phyloP scores from a whole-genome alignment of 108 stramenopile genomes.

The Schizochytrium sp. region DNA sequence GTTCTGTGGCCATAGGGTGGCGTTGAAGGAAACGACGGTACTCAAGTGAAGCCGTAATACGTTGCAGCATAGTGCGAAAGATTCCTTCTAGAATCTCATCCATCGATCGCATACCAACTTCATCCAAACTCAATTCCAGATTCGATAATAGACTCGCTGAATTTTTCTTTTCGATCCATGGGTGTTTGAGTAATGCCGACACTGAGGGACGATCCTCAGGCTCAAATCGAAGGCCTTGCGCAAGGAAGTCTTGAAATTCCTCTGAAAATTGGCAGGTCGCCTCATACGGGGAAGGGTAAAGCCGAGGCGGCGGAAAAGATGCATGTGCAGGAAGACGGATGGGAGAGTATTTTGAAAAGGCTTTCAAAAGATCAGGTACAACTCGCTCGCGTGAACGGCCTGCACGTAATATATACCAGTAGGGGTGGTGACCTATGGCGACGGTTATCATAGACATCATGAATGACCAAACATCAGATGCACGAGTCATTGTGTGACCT shows the following conservation, averaged over 20 bases:
- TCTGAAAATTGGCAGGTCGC: background rate
- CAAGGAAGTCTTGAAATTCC: background rate
- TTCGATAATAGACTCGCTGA: background rate
- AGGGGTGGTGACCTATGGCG: slow-evolving; percentile 30
- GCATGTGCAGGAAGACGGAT: background rate
- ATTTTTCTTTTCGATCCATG: background rate
- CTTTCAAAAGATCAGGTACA: background rate
- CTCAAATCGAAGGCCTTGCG: slow-evolving; percentile 30
- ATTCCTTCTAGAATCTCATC: slow-evolving; percentile 5
- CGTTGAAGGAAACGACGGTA: background rate
- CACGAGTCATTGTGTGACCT: background rate
- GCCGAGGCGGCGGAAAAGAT: background rate
- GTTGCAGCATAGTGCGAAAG: background rate
- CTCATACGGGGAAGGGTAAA: background rate
- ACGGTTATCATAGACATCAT: slow-evolving; percentile 39
- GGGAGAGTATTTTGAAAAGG: slow-evolving; percentile 6
- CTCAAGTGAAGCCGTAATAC: background rate
- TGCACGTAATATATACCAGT: background rate
- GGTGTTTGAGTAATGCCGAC: background rate
- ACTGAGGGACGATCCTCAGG: background rate
- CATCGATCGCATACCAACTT: background rate
- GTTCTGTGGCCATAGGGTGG: background rate
- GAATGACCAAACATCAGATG: slow-evolving; percentile 1
- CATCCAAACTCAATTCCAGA: background rate
- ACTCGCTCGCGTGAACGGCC: background rate